Evolutionary conservation across 805 yeast genomes (phyloP).

Genomic region (Lipomyces mesembrius): DNA sequence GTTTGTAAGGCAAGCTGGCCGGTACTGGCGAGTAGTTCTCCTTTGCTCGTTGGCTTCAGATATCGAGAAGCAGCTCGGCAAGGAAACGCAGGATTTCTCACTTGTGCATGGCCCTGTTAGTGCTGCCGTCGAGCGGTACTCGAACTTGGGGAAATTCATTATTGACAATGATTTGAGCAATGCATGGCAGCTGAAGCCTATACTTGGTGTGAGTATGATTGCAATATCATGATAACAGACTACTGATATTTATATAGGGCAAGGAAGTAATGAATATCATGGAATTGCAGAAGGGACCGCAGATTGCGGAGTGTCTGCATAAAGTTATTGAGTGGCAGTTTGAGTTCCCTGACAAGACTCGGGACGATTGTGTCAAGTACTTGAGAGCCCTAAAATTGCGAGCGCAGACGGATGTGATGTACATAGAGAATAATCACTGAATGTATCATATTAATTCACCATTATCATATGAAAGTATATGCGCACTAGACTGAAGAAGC

Average conservation of each 20-base stretch:
- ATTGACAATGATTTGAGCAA: conserved; percentile 47
- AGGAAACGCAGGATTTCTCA: background rate
- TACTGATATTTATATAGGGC: conserved; percentile 46
- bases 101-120: background rate
- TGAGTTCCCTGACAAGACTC: conserved; percentile 63
- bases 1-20: conserved; percentile 55
- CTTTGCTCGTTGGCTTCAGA: conserved; percentile 46
- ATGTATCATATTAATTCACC: background rate
- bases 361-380: conserved; percentile 59
- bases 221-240: background rate
- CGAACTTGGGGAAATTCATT: conserved; percentile 42
- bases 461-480: background rate
- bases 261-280: conserved; percentile 61
- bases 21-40: conserved; percentile 54
- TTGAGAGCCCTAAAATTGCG: conserved; percentile 4
- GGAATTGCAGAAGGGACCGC: conserved; percentile 77
- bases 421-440: background rate
- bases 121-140: conserved; percentile 20
- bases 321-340: conserved; percentile 74
- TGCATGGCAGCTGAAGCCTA: conserved; percentile 60
- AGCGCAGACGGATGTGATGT: background rate
- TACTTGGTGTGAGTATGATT: conserved; percentile 47
- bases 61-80: conserved; percentile 9
- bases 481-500: background rate
- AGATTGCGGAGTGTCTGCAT: conserved; percentile 69